Percentiles rank a stretch among this genome's conserved stretches.
Conservation (phyloP, 257 asterid species). For the Lantana camara region DNA sequence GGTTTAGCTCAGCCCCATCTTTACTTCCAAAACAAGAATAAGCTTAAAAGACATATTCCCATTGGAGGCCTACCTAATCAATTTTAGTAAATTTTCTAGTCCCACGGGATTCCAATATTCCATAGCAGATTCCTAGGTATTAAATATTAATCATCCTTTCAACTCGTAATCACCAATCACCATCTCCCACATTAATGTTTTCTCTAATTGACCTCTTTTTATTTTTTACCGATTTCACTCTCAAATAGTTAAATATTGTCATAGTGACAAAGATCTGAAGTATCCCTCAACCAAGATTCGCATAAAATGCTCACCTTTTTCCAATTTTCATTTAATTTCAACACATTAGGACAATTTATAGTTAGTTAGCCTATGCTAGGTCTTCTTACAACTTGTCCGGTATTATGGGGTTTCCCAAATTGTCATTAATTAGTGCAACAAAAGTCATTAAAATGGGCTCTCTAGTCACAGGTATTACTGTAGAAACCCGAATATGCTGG, state of each 20-base stretch:
- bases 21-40: too few relatives aligned
- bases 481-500: conserved; percentile 68
- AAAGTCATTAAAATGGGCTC: conserved; percentile 10
- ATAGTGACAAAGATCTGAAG: not conserved
- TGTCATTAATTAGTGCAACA: not conserved
- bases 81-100: conserved; percentile 14
- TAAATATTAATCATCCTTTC: conserved; percentile 48
- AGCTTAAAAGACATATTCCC: conserved; percentile 13
- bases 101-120: conserved; percentile 47
- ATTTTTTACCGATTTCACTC: not conserved
- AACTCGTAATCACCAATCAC: too few relatives aligned
- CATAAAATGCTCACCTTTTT: not conserved
- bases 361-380: too few relatives aligned
- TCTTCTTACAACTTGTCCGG: too few relatives aligned
- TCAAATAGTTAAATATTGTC: not conserved
- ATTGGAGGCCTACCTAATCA: conserved; percentile 5
- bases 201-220: conserved; percentile 20
- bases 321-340: not conserved
- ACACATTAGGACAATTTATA: not conserved
- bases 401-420: not conserved
- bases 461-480: conserved; percentile 25
- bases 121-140: conserved; percentile 41
- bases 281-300: not conserved
- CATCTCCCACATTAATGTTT: conserved; percentile 7
- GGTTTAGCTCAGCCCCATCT: too few relatives aligned